Conservation (phyloP, 306 rosid species). For the Fragaria ananassa region DNA sequence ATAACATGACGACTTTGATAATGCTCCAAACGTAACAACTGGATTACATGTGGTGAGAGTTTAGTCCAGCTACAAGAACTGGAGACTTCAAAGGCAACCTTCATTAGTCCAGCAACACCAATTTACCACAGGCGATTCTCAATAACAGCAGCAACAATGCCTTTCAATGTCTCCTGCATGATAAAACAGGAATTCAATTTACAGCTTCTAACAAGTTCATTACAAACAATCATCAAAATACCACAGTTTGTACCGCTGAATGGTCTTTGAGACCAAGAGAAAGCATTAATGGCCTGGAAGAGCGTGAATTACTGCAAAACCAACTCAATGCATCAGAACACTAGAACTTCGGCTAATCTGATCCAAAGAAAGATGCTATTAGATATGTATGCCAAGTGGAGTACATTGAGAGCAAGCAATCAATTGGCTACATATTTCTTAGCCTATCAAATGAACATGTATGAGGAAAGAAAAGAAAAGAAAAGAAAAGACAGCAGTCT, state of each 20-base stretch:
- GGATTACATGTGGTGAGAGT: not conserved
- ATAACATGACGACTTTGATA: not conserved
- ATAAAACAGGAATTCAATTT: not conserved
- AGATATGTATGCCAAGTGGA: not conserved
- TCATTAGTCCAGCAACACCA: not conserved
- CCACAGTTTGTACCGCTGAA: conserved; percentile 43
- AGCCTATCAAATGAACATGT: not conserved
- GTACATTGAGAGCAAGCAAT: not conserved
- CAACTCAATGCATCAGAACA: not conserved
- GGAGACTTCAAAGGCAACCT: not conserved
- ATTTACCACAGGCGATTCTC: conserved; percentile 58
- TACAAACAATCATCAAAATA: not conserved
- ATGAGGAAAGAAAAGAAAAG: not conserved
- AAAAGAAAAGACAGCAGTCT: not conserved
- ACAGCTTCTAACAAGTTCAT: not conserved
- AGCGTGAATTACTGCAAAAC: conserved; percentile 58
- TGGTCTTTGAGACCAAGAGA: conserved; percentile 96
- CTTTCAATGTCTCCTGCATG: conserved; percentile 82
- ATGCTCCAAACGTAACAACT: not conserved
- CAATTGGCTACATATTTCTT: not conserved
- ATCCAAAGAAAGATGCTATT: not conserved
- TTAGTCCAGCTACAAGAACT: not conserved
- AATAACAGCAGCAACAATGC: conserved; percentile 62
- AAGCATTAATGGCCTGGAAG: conserved; percentile 64
- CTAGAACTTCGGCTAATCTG: not conserved